Base-by-base conservation (phyloP, 1,284 basidiomycete genomes). In the Malassezia pachydermatis region DNA sequence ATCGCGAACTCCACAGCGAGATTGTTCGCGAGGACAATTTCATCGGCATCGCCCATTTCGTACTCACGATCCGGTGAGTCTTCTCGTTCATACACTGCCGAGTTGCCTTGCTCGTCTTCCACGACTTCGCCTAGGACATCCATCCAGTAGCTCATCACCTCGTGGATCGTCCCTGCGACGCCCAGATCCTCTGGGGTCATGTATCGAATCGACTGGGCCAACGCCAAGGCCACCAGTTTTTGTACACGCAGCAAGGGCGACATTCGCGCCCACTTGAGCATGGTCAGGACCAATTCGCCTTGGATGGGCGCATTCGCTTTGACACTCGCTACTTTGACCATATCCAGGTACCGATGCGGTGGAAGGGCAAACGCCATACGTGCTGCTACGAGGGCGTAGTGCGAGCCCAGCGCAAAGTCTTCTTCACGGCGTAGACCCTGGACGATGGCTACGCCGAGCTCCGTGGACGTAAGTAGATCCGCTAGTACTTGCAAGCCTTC, bases 91-190 rank as follows among this genome's bases (percentile, higher is more conserved):
- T 52, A 52, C 19, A 41, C 19, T 10, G 10, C 11, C 3, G 50
- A 33, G 30, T 33, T 19, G 14, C 45, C 50, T 8, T 29, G 11
- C 19, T 19, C 37, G 14, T 59, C 58, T 44, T 65, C 60, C 22
- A 58, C 55, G 33, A 65, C 47, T 30, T 63, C 62, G 7, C 58
- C 60, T 11, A 70, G 37, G 37, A 60, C 54, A 45, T 67, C 67
- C 13, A 58, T 63, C 67, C 67, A 70, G 9, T 62, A 41, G 3
- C 60, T 54, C 14, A 66, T 54, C 51, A 68, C 51, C 8, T 59
- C 59, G 0, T 65, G 62, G 3, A 62, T 25, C 6, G 37, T 37
- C 3, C 41, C 44, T 2, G 57, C 47, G 16, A 68, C 44, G 20
- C 28, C 41, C 5, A 42, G 11, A 19, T 55, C 51, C 4, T 32